phyloP scores from a whole-genome alignment of 352 stramenopile species.

The Phytopythium cucurbitacearum region DNA sequence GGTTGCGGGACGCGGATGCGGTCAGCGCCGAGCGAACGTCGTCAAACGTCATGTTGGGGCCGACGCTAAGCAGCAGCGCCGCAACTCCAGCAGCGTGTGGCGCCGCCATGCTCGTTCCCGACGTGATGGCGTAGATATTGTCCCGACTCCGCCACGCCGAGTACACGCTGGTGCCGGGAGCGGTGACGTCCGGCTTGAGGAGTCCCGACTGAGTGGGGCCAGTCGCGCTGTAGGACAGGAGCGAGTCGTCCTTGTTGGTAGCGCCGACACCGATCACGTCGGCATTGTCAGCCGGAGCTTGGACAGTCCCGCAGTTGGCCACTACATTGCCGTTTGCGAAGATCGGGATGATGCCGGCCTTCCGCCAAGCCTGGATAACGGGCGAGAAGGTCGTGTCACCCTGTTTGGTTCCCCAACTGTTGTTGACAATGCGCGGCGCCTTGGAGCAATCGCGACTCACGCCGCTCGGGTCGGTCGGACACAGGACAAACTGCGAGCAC shows the following conservation, averaged over 20 bases:
- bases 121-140: slow-evolving; percentile 25
- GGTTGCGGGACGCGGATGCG: slow-evolving; percentile 3
- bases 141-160: slow-evolving; percentile 33
- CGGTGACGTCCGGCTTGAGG: slow-evolving; percentile 43
- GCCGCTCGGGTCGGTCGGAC: slow-evolving; percentile 33
- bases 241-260: slow-evolving; percentile 12
- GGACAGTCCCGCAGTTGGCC: slow-evolving; percentile 18
- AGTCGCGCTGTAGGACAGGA: slow-evolving; percentile 27
- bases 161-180: slow-evolving; percentile 27
- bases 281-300: slow-evolving; percentile 23
- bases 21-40: slow-evolving; percentile 16
- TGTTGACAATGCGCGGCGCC: slow-evolving; percentile 43
- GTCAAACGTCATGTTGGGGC: slow-evolving; percentile 24
- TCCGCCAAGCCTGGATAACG: slow-evolving; percentile 31
- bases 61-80: slow-evolving; percentile 32
- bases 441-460: slow-evolving; percentile 33
- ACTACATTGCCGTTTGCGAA: slow-evolving; percentile 38
- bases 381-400: slow-evolving; percentile 20
- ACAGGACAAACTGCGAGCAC: slow-evolving; percentile 52
- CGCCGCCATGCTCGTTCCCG: slow-evolving; percentile 45
- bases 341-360: slow-evolving; percentile 37
- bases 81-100: slow-evolving; percentile 37
- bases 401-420: slow-evolving; percentile 31
- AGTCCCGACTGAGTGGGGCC: slow-evolving; percentile 18
- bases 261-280: slow-evolving; percentile 40